Percentiles rank a stretch among this genome's conserved stretches.
phyloP scores from a whole-genome alignment of 441 rosid species.

The Populus tomentosa region DNA sequence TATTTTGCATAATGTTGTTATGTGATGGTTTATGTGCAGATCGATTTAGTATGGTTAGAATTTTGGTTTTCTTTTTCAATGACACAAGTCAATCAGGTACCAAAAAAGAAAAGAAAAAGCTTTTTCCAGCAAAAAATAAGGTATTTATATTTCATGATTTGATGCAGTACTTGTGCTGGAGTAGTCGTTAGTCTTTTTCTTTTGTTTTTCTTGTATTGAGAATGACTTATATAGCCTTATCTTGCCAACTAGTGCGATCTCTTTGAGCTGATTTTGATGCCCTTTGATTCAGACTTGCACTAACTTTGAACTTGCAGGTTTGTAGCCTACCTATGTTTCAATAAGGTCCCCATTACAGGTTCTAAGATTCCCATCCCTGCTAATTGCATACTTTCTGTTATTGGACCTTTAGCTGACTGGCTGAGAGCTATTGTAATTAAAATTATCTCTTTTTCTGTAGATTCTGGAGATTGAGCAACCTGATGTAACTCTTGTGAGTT shows the following conservation, averaged over 20 bases:
- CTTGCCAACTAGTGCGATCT: background rate
- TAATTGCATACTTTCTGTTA: slow-evolving; percentile 6
- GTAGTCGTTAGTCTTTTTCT: background rate
- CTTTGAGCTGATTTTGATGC: slow-evolving; percentile 14
- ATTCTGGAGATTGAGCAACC: slow-evolving; percentile 30
- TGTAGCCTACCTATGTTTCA: slow-evolving; percentile 8
- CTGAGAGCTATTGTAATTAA: slow-evolving; percentile 6
- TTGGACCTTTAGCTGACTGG: background rate
- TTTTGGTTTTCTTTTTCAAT: background rate
- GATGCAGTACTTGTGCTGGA: too few relatives aligned
- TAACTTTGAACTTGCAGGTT: slow-evolving; percentile 13
- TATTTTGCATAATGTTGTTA: background rate
- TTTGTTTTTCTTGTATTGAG: background rate
- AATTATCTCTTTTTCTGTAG: slow-evolving; percentile 19
- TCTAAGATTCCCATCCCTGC: slow-evolving; percentile 6
- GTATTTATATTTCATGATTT: background rate
- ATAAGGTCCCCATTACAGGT: background rate
- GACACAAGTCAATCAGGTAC: background rate
- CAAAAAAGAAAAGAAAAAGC: background rate
- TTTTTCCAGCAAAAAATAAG: background rate
- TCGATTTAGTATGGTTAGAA: background rate
- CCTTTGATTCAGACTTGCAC: background rate
- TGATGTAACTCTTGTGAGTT: slow-evolving; percentile 14
- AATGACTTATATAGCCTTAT: background rate
- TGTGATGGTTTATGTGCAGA: background rate